Evolutionary conservation across 2,329 filamentous ascomycete species (phyloP).

Genomic region (Clarireedia hainanense): DNA sequence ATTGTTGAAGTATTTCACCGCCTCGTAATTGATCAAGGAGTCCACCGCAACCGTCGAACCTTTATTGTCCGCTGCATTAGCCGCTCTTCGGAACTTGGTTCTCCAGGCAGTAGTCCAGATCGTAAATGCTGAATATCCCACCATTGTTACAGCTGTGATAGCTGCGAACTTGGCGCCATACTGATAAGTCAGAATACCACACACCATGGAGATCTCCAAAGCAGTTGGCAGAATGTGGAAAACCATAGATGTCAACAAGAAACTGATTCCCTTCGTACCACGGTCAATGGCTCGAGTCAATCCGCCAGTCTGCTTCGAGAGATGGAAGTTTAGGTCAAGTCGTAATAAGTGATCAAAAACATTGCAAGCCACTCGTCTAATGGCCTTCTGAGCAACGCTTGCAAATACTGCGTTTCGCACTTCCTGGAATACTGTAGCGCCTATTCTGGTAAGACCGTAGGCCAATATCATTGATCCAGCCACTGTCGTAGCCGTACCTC

Average conservation of each 20-base stretch:
- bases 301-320: constrained; percentile 89
- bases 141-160: constrained; percentile 86
- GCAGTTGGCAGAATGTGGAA: constrained; percentile 94
- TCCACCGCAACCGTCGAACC: constrained; percentile 94
- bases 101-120: constrained; percentile 95
- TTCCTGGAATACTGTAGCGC: constrained; percentile 86
- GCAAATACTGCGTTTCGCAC: constrained; percentile 94
- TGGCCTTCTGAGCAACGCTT: constrained; percentile 93
- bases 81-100: constrained; percentile 90
- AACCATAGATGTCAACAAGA: constrained; percentile 94
- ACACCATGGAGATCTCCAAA: constrained; percentile 90
- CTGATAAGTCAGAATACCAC: constrained; percentile 92
- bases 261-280: constrained; percentile 97
- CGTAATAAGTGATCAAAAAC: constrained; percentile 86
- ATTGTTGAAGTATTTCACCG: constrained; percentile 99
- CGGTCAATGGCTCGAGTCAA: constrained; percentile 90
- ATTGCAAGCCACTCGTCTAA: constrained; percentile 80
- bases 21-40: constrained; percentile 96
- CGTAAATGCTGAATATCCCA: constrained; percentile 91
- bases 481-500: constrained; percentile 82
- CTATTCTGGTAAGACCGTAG: constrained; percentile 82
- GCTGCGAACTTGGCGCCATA: constrained; percentile 88
- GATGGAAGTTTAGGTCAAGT: constrained; percentile 87
- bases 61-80: constrained; percentile 92
- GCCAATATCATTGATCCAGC: constrained; percentile 90